Evolutionary conservation across 1,284 basidiomycete species (phyloP), one percentile per base, ranked within the genome.

Genomic region (Pseudozyma sp.): DNA sequence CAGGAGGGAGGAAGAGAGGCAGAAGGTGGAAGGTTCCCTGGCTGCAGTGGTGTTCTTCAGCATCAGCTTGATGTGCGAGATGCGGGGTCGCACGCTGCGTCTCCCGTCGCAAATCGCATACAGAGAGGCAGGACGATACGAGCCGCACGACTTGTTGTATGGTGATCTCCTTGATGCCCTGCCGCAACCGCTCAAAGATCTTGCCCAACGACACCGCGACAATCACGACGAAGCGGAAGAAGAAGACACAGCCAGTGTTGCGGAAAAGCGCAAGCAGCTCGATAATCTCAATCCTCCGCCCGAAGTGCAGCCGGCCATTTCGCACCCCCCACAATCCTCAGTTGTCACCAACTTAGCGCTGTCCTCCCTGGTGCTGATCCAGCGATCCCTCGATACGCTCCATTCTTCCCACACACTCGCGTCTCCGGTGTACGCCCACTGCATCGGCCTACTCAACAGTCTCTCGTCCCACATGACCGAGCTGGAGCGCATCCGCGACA

Each of bases 401-500:
- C 73, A 71, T 35, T 24, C 54, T 4, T 29, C 46, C 2, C 58
- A 62, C 0, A n/a, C 30, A 16, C 59, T 76, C 17, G 31, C 30
- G 30, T 40, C 47, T 11, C 74, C 74, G 1, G 54, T 76, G 1
- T 76, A 72, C 40, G 74, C 74, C 4, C 69, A 76, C 46, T 51
- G 40, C 29, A 65, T 76, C 33, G 63, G 66, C 19, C 59, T 72
- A 14, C 39, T 76, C 65, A 76, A 72, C 53, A 50, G 54, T 29
- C 61, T 76, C 35, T 57, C 43, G 14, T 39, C 53, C 3, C 74
- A 69, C 39, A 72, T 68, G 74, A 60, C 74, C 10, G 74, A 72
- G 31, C 46, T 76, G 5, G 74, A 76, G 57, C 61, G 69, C 9
- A 46, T 76, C 10, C 54, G 74, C 4, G 74, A 76, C 33, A 72